Evolutionary conservation across 169 alveolate species (phyloP).

Genomic region (Amoebophrya sp.): DNA sequence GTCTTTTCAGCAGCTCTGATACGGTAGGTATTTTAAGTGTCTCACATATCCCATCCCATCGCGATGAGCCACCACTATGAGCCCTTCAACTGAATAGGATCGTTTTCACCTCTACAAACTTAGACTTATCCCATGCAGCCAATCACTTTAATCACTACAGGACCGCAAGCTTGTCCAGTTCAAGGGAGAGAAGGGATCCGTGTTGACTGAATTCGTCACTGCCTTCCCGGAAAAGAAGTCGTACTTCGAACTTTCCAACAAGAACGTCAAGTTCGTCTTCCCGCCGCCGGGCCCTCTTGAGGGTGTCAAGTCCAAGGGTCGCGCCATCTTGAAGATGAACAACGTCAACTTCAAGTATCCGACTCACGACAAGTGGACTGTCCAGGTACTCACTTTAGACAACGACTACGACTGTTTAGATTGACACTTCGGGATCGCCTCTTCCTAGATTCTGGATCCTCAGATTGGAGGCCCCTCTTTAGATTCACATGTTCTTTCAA

Average conservation of each 20-base stretch:
- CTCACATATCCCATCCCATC: too few species aligned
- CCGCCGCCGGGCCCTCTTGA: constrained; percentile 36
- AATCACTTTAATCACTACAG: too few species aligned
- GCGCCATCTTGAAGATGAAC: constrained; percentile 34
- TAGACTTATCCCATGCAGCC: too few species aligned
- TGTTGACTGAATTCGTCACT: constrained; percentile 33
- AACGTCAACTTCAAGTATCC: constrained; percentile 35
- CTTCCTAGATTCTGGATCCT: neutral
- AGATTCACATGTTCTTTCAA: neutral
- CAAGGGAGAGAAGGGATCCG: neutral
- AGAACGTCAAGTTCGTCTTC: constrained; percentile 28
- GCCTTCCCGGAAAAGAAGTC: constrained; percentile 33
- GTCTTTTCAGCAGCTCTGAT: too few species aligned
- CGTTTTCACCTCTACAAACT: too few species aligned
- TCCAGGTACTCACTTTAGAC: neutral
- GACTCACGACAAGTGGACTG: neutral
- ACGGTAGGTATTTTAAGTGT: too few species aligned
- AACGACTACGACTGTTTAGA: neutral
- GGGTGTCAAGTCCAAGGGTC: constrained; percentile 40
- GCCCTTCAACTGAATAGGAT: too few species aligned
- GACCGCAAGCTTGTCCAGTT: constrained; percentile 32
- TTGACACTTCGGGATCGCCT: neutral
- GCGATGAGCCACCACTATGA: too few species aligned
- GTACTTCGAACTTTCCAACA: constrained; percentile 34
- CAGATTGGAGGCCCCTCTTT: neutral